A percentile compares a stretch with the other conserved stretches of the same genome.
Evolutionary conservation across 192 early-diverging fungal genomes (phyloP).

Genomic region (Coemansia sp.): DNA sequence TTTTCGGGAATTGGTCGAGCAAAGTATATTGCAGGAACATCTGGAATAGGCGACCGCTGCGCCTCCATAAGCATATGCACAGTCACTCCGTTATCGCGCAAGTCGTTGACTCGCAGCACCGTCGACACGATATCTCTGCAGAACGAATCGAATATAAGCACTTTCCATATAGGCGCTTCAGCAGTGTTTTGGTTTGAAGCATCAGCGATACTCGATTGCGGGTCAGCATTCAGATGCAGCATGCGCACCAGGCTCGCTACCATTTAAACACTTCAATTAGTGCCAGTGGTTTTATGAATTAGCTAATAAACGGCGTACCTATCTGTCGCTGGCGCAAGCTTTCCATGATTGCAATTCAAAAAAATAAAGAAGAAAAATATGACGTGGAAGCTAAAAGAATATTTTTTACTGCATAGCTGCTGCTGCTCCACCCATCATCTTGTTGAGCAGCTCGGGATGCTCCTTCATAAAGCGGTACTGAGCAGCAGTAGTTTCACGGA

Average conservation of each 20-base stretch:
- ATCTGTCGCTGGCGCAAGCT: slow-evolving; percentile 64
- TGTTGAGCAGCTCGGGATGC: slow-evolving; percentile 56
- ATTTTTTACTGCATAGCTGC: slow-evolving; percentile 18
- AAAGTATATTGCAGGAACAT: slow-evolving; percentile 98
- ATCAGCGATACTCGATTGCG: slow-evolving; percentile 15
- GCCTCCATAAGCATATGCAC: slow-evolving; percentile 91
- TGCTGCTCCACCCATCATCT: slow-evolving; percentile 45
- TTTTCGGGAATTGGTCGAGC: slow-evolving; percentile 86
- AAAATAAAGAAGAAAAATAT: slow-evolving; percentile 4
- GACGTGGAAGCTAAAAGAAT: slow-evolving; percentile 3
- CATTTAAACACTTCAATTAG: slow-evolving; percentile 1
- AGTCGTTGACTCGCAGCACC: slow-evolving; percentile 91
- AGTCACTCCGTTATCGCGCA: slow-evolving; percentile 93
- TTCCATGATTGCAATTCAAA: slow-evolving; percentile 22
- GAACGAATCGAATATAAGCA: slow-evolving; percentile 90
- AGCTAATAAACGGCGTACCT: slow-evolving; percentile 36
- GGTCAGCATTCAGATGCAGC: slow-evolving; percentile 80
- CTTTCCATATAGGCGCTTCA: slow-evolving; percentile 84
- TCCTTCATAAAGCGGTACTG: slow-evolving; percentile 59
- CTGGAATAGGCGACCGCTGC: slow-evolving; percentile 84
- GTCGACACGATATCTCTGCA: slow-evolving; percentile 96
- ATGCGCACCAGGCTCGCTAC: slow-evolving; percentile 77
- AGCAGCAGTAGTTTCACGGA: slow-evolving; percentile 63
- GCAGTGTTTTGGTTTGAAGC: slow-evolving; percentile 15
- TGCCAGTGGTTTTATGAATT: too few relatives aligned